phyloP scores from a whole-genome alignment of 2,329 filamentous ascomycete genomes.

The Xylaria sp. region DNA sequence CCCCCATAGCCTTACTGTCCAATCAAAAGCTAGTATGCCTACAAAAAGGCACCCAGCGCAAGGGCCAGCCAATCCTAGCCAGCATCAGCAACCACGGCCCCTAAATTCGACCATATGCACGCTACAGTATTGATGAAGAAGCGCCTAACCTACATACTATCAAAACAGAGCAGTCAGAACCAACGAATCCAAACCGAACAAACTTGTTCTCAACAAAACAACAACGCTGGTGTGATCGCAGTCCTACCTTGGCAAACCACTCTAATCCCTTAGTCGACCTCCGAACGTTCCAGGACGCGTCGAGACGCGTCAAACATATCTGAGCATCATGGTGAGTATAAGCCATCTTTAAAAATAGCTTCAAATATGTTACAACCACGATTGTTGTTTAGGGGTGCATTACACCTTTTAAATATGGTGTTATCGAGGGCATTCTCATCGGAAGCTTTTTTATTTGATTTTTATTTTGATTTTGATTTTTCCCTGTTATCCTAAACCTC shows the following conservation, averaged over 20 bases:
- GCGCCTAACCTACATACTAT: neutral
- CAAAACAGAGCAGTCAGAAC: neutral
- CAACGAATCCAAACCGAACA: constrained; percentile 3
- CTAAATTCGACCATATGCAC: neutral
- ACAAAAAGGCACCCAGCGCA: neutral
- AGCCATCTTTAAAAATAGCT: constrained; percentile 7
- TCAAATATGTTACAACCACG: neutral
- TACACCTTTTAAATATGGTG: neutral
- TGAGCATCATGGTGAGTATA: constrained; percentile 36
- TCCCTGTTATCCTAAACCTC: neutral
- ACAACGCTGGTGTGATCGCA: constrained; percentile 8
- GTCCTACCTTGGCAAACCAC: neutral
- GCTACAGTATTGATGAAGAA: neutral
- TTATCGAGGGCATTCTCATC: neutral
- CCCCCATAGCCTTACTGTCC: neutral
- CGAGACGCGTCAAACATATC: constrained; percentile 25
- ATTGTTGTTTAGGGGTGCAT: neutral
- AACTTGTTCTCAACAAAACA: constrained; percentile 26
- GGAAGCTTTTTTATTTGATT: neutral
- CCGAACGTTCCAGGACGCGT: constrained; percentile 23
- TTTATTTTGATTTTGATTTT: neutral
- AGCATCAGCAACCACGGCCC: neutral
- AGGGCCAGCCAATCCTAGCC: neutral
- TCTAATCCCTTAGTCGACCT: neutral
- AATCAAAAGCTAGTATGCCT: neutral